Conservation (phyloP, 177 flowering plant genomes). For the Vitis hybrid region DNA sequence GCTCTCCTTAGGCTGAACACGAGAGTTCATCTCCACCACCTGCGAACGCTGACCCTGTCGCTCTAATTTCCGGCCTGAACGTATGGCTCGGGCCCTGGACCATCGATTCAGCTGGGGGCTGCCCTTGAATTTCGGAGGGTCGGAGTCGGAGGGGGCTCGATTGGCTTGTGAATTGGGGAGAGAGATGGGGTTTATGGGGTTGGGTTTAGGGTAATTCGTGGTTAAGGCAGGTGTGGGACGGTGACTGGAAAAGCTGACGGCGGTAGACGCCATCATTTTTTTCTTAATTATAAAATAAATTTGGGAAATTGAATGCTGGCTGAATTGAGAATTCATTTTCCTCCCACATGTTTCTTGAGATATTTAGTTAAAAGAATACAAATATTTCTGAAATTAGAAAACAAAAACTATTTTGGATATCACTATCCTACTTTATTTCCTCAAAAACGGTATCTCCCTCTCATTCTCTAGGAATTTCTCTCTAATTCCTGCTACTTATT, state of each 20-base stretch:
- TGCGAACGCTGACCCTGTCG: constrained; percentile 32
- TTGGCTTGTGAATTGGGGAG: background rate
- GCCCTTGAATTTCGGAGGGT: constrained; percentile 36
- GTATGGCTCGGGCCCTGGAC: constrained; percentile 77
- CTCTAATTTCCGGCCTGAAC: constrained; percentile 72
- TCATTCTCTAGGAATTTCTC: too few species aligned
- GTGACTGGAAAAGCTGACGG: constrained; percentile 13
- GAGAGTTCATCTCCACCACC: constrained; percentile 3
- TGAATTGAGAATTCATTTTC: background rate
- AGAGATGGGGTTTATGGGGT: constrained; percentile 4
- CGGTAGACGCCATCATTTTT: constrained; percentile 24
- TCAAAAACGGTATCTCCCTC: too few species aligned
- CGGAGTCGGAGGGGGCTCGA: constrained; percentile 17
- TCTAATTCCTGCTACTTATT: too few species aligned
- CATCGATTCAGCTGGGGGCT: constrained; percentile 75
- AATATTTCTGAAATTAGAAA: too few species aligned
- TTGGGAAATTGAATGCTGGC: background rate
- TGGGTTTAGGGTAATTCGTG: constrained; percentile 13
- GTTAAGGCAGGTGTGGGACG: background rate
- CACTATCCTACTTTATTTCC: too few species aligned
- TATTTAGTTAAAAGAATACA: too few species aligned
- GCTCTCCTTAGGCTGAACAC: constrained; percentile 2
- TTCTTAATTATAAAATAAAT: background rate
- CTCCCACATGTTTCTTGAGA: background rate
- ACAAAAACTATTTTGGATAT: too few species aligned